Evolutionary conservation across 129 eudicot species (phyloP).

Genomic region (Lonicera japonica): DNA sequence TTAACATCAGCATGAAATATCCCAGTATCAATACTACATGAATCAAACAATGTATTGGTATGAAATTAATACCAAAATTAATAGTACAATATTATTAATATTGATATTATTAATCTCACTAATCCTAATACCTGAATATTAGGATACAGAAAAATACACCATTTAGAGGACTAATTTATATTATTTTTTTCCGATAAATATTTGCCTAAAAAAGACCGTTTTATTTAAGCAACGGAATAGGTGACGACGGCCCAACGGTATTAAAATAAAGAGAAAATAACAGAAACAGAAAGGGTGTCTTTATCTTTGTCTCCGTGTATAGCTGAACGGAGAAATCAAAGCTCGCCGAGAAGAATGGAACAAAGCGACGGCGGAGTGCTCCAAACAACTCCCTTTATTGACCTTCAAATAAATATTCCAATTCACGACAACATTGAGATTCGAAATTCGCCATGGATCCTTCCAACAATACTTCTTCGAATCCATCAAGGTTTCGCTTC

Average conservation of each 20-base stretch:
- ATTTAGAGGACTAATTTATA: too few relatives aligned
- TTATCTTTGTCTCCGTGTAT: not conserved
- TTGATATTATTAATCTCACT: too few relatives aligned
- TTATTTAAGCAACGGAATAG: not conserved
- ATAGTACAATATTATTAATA: too few relatives aligned
- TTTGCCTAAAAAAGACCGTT: too few relatives aligned
- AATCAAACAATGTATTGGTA: too few relatives aligned
- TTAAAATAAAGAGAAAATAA: slow-evolving; percentile 15
- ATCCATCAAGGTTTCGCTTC: slow-evolving; percentile 45
- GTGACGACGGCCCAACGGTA: not conserved
- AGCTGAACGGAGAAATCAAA: slow-evolving; percentile 46
- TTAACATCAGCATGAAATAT: too few relatives aligned
- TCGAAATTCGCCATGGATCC: slow-evolving; percentile 33
- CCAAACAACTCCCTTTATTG: not conserved
- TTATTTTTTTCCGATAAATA: too few relatives aligned
- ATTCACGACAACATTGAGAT: slow-evolving; percentile 8
- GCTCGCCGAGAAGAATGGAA: slow-evolving; percentile 27
- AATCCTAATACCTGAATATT: too few relatives aligned
- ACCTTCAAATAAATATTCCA: not conserved
- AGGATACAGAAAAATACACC: too few relatives aligned
- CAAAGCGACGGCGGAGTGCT: slow-evolving; percentile 8
- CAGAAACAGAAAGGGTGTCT: not conserved
- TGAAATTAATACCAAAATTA: too few relatives aligned
- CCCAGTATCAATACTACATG: too few relatives aligned
- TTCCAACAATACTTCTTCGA: slow-evolving; percentile 22